These are phyloP conservation scores for Cucurbita pepo DNA, from an alignment of 306 rosid genomes.

Conservation along the genomic window DNA sequence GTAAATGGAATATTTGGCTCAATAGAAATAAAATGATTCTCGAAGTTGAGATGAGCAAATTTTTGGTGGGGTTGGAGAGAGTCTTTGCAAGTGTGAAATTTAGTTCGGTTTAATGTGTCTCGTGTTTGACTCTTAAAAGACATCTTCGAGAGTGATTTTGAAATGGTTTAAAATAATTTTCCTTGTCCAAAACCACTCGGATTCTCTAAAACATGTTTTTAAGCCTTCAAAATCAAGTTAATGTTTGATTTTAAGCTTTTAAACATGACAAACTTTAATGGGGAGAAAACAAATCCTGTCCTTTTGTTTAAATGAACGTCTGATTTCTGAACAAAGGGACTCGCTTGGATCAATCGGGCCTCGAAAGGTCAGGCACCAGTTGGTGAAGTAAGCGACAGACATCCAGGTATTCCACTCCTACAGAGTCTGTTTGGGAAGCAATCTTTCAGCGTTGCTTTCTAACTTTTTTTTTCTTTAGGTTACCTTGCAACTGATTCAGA, in stretches of 20 bases:
- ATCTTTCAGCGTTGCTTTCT: neutral
- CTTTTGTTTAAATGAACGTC: neutral
- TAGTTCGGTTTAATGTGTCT: neutral
- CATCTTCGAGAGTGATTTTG: neutral
- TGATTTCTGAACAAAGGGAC: slow-evolving; percentile 27
- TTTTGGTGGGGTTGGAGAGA: neutral
- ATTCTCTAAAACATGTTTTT: neutral
- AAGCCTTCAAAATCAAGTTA: too few species aligned
- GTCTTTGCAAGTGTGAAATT: neutral
- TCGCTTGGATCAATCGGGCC: slow-evolving; percentile 55
- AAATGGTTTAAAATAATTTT: too few species aligned
- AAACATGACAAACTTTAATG: too few species aligned
- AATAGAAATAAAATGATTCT: neutral
- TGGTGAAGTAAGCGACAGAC: slow-evolving; percentile 43
- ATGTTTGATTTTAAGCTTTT: too few species aligned
- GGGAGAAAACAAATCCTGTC: neutral
- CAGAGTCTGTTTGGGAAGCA: neutral
- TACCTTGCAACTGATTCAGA: slow-evolving; percentile 73
- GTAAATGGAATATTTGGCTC: neutral
- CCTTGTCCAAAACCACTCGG: neutral
- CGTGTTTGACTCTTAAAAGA: neutral
- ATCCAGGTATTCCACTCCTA: slow-evolving; percentile 32
- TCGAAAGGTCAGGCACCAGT: slow-evolving; percentile 30
- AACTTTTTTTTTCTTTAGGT: slow-evolving; percentile 21
- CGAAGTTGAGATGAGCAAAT: too few species aligned